Conservation (phyloP, 768 basidiomycete genomes). For the Auricularia sp. region DNA sequence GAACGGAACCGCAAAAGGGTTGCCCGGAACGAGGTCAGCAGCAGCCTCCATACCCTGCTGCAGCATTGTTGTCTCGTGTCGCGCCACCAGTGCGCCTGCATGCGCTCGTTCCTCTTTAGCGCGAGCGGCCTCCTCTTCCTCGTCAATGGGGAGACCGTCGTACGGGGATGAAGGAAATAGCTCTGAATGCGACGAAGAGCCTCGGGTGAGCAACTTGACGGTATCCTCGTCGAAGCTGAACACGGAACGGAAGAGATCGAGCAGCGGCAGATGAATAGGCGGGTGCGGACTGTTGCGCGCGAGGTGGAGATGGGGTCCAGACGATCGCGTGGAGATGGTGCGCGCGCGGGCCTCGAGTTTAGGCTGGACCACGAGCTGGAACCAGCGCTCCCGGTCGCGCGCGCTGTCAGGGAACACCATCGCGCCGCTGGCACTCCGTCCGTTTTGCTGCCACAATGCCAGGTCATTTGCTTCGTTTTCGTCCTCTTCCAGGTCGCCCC, state of each 20-base stretch:
- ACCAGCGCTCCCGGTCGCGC: not conserved
- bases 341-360: not conserved
- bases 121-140: not conserved
- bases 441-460: not conserved
- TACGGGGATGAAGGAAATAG: not conserved
- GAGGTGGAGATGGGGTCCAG: not conserved
- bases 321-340: not conserved
- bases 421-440: not conserved
- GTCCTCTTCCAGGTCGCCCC: not conserved
- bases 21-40: not conserved
- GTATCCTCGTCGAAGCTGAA: not conserved
- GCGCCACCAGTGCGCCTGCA: not conserved
- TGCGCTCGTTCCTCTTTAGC: not conserved
- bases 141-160: not conserved
- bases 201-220: not conserved
- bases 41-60: not conserved
- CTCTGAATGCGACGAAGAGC: not conserved
- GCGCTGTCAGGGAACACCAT: not conserved
- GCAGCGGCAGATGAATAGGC: not conserved
- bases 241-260: not conserved
- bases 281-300: not conserved
- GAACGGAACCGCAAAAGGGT: not conserved
- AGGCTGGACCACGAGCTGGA: not conserved
- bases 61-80: not conserved
- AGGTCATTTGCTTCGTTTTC: not conserved